Base-by-base conservation (phyloP, 192 early-diverging fungal genomes). In the Spizellomyces sp. region DNA sequence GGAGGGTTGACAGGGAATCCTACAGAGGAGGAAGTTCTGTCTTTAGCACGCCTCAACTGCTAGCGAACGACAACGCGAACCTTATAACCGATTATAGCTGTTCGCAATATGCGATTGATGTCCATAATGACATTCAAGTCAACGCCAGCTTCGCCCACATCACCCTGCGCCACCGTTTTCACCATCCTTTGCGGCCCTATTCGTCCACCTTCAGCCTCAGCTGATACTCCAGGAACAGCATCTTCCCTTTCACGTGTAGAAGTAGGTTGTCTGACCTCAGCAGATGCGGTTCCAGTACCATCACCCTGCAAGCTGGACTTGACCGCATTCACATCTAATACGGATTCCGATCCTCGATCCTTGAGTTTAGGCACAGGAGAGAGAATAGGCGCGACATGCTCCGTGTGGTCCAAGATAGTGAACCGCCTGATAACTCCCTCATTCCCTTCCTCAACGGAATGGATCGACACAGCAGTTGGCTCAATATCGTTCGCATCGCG, bases 71-170 rank as follows among this genome's bases (percentile, higher is more conserved):
- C 44, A 59, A 12, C 41, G 5, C 66, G 27, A 19, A 64, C 62
- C 62, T 64, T 72, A 41, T 50, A 9, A 48, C 57, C 45, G 47
- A 72, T 48, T n/a, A 64, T 17, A 7, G 69, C 21, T 10, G n/a
- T 8, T 19, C 69, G 70, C 5, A 72, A 45, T 55, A 22, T 45
- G 12, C 70, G 60, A 54, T 64, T 72, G n/a, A 55, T 62, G 14
- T 64, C 6, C 70, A 72, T 9, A 72, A 72, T 64, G 10, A 9
- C n/a, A 15, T 59, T 46, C 58, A 70, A 41, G 46, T 70, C 69
- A 19, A 42, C 59, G 12, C 12, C 22, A 14, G 41, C 41, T 14
- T 22, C 14, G 41, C 12, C 14, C 14, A 27, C 59, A 4, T 54
- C 12, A 54, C 17, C 50, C 14, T 12, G 12, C 14, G 17, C 14